phyloP scores from a whole-genome alignment of 768 basidiomycete species.

The Suillus placidus region DNA sequence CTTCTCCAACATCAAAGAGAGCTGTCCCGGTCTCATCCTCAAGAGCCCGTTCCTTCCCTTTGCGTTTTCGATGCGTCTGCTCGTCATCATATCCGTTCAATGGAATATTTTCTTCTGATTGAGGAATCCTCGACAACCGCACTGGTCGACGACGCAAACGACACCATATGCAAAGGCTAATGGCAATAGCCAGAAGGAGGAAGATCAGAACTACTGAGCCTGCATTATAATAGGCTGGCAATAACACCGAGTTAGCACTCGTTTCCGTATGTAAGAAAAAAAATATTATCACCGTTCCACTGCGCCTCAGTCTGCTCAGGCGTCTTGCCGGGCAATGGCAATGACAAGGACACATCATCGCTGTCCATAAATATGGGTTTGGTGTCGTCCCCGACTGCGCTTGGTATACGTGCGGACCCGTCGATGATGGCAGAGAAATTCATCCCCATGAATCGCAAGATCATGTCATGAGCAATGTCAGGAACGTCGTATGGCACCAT shows the following conservation, averaged over 20 bases:
- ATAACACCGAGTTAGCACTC: slow-evolving; percentile 10
- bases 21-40: slow-evolving; percentile 38
- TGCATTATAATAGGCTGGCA: slow-evolving; percentile 89
- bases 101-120: slow-evolving; percentile 71
- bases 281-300: slow-evolving; percentile 74
- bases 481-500: slow-evolving; percentile 94
- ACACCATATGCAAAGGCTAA: slow-evolving; percentile 82
- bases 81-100: slow-evolving; percentile 56
- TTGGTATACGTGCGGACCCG: slow-evolving; percentile 79
- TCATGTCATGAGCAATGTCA: slow-evolving; percentile 93
- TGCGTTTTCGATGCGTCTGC: slow-evolving; percentile 35
- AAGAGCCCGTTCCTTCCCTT: slow-evolving; percentile 52
- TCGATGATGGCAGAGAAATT: slow-evolving; percentile 83
- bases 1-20: slow-evolving; percentile 59
- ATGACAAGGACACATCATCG: slow-evolving; percentile 39
- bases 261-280: slow-evolving; percentile 2
- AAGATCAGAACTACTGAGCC: slow-evolving; percentile 87
- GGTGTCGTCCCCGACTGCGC: slow-evolving; percentile 70
- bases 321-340: slow-evolving; percentile 51
- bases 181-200: slow-evolving; percentile 63
- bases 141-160: slow-evolving; percentile 52
- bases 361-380: slow-evolving; percentile 66
- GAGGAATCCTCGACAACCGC: background rate
- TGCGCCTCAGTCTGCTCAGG: slow-evolving; percentile 81
- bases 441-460: slow-evolving; percentile 94